Percentiles rank a stretch among this genome's conserved stretches.
Evolutionary conservation across 305 asterid species (phyloP).

Genomic region (Plantago lanceolata): DNA sequence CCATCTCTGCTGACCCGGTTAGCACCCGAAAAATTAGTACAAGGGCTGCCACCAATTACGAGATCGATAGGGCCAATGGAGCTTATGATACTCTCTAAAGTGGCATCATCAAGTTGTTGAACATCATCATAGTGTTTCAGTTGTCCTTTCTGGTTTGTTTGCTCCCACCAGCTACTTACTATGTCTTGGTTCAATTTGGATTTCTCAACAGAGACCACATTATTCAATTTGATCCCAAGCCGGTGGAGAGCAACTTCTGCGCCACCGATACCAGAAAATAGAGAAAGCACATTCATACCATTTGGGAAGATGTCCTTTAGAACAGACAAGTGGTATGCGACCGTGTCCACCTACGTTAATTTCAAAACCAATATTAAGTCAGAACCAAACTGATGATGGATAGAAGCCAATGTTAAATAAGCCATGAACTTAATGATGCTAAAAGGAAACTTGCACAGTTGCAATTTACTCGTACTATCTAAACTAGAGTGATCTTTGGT

Average conservation of each 20-base stretch:
- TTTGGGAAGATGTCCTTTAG: conserved; percentile 48
- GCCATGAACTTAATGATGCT: neutral
- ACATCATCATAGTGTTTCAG: conserved; percentile 48
- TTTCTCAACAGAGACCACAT: conserved; percentile 54
- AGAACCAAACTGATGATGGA: conserved; percentile 27
- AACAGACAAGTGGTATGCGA: conserved; percentile 67
- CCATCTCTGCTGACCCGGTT: conserved; percentile 66
- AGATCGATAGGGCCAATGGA: conserved; percentile 45
- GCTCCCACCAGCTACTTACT: conserved; percentile 73
- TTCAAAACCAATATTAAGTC: neutral
- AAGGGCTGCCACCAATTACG: conserved; percentile 62
- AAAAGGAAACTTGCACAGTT: too few relatives aligned
- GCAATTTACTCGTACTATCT: too few relatives aligned
- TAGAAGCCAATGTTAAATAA: neutral
- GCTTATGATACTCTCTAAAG: conserved; percentile 31
- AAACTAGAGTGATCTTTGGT: too few relatives aligned
- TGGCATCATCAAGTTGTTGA: conserved; percentile 28
- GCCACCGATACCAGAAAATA: conserved; percentile 78
- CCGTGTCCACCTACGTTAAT: conserved; percentile 53
- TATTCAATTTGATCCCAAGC: conserved; percentile 48
- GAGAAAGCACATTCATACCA: conserved; percentile 57
- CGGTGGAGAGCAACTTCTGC: conserved; percentile 73
- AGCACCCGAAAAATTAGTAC: conserved; percentile 59
- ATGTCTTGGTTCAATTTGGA: conserved; percentile 51
- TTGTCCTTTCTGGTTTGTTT: conserved; percentile 48